Base-by-base conservation (phyloP, 768 basidiomycete species). In the Phylloporus sp. region DNA sequence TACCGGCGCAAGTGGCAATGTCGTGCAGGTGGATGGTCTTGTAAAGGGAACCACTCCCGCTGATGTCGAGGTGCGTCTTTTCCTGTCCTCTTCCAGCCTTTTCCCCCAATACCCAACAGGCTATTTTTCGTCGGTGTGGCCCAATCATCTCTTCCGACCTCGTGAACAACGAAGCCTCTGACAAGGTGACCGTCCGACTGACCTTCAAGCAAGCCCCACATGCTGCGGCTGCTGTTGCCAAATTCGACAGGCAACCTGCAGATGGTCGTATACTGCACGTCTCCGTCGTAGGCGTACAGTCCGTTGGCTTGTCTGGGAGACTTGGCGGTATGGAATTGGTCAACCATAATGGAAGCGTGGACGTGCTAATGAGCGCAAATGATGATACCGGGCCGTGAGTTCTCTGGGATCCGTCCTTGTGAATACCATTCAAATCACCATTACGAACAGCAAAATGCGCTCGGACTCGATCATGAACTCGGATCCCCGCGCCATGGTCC, bases 81-180 rank as follows among this genome's bases (percentile, higher is more conserved):
- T 37, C 15, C 5, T 14, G 21, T 23, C 22, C n/a, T 14, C 2
- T 26, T 15, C 21, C 6, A 5, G 9, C 37, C 9, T 15, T n/a
- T 14, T 49, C 42, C 49, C 42, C 49, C 20, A 43, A 56, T 27
- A 20, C 17, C 47, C 41, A 20, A 50, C 33, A 65, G 61, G 86
- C 89, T 21, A 90, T 90, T 44, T 92, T 92, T 74, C 82, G 84
- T 52, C 80, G 83, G 20, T 88, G 88, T 56, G 86, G 86, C 7
- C 68, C 78, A 17, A 80, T 86, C 52, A 74, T 78, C 26, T 70
- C 73, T 15, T 69, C 64, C 10, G 62, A 62, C 3, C 56, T 60
- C 21, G 55, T 40, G 7, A 42, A 53, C 8, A 49, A 43, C 14
- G 38, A 48, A 21, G 33, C 49, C 1, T 54, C 64, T 5, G 57